Base-by-base conservation (phyloP, 148 eudicot species). In the Rhododendron kiyosumense region DNA sequence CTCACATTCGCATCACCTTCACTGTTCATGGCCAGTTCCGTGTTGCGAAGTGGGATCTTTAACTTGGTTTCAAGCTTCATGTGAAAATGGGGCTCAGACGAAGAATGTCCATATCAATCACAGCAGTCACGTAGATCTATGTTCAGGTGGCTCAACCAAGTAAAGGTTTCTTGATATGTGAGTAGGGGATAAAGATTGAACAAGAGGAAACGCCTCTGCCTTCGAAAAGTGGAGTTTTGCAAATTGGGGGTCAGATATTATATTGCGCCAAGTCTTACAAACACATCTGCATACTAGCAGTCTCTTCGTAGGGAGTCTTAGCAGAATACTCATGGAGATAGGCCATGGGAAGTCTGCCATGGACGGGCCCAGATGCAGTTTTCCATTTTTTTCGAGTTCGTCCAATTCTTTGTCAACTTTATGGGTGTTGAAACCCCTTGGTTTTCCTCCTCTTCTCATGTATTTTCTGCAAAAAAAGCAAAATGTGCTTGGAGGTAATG, bases 41-140 rank as follows among this genome's bases (percentile, higher is more conserved):
- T 54, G 61, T 85, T 85, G 75, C 17, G 74, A 52, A 85, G 22
- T 59, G 82, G 86, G 75, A 85, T 85, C 59, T 57, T 85, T 30
- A 85, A 78, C 57, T 78, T 85, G 17, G 75, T 78, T n/a, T 43
- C 86, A 77, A 85, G 75, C 22, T 61, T 84, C 65, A 84, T 74
- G 20, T 69, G 36, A 26, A 75, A 2, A 30, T 74, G 79, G 48
- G 20, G 26, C 45, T 43, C 52, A 5, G 28, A 77, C 0, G 5
- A 10, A 20, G 1, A 22, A 8, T 45, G 3, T 67, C 74, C 74
- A 67, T n/a, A 10, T 3, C 32, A 20, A 22, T 76, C 18, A 28
- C 63, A 7, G 48, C 20, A 51, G 15, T 26, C 32, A 54, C 57
- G 30, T 30, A 45, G n/a, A 71, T 84, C 22, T 57, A 9, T 14